Evolutionary conservation across 1,139 yeast genomes (phyloP).

Genomic region (Wickerhamiella pararugosa): DNA sequence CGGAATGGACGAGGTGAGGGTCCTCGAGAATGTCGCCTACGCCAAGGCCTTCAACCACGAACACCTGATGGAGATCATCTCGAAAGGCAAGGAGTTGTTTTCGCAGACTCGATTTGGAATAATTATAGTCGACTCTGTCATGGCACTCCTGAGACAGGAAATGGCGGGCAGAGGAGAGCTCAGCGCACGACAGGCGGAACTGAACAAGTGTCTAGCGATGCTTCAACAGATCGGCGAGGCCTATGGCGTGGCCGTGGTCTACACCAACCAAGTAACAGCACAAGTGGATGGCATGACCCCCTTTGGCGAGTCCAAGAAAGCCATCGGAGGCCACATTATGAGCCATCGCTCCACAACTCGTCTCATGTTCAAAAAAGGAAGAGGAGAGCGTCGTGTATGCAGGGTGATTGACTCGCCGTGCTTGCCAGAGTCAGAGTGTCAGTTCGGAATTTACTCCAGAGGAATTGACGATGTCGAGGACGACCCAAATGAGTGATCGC

Average conservation of each 20-base stretch:
- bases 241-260: slow-evolving; percentile 96
- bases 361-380: slow-evolving; percentile 75
- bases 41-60: slow-evolving; percentile 97
- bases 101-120: slow-evolving; percentile 66
- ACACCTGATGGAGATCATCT: slow-evolving; percentile 75
- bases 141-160: slow-evolving; percentile 93
- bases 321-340: slow-evolving; percentile 95
- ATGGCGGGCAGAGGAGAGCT: slow-evolving; percentile 93
- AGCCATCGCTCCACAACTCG: slow-evolving; percentile 96
- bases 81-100: slow-evolving; percentile 94
- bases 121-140: slow-evolving; percentile 84
- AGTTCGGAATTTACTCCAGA: slow-evolving; percentile 90
- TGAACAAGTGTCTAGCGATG: slow-evolving; percentile 84
- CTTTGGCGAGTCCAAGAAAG: slow-evolving; percentile 96
- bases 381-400: slow-evolving; percentile 85
- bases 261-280: slow-evolving; percentile 95
- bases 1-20: slow-evolving; percentile 89
- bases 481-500: slow-evolving; percentile 34
- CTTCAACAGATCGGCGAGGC: slow-evolving; percentile 91
- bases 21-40: slow-evolving; percentile 90
- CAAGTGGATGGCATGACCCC: slow-evolving; percentile 87
- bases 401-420: slow-evolving; percentile 93
- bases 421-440: slow-evolving; percentile 86
- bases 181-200: slow-evolving; percentile 87
- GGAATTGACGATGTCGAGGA: slow-evolving; percentile 93